phyloP scores from a whole-genome alignment of 2,329 filamentous ascomycete genomes.

The Clathrospora elynae region DNA sequence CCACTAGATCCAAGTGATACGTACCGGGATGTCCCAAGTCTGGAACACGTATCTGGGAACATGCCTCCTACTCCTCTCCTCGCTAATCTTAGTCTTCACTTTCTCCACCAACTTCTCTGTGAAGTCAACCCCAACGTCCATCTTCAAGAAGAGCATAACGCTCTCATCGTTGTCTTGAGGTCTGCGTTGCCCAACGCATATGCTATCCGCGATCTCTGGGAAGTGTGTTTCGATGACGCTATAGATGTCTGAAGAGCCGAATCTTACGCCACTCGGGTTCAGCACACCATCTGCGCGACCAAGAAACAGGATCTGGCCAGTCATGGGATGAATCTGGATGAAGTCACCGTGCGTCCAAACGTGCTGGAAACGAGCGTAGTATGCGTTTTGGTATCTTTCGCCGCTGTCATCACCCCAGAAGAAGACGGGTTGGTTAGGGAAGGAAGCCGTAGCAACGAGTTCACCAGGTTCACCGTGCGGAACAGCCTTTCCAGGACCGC shows the following conservation, averaged over 20 bases:
- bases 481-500: constrained; percentile 57
- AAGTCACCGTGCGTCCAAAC: constrained; percentile 88
- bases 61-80: constrained; percentile 72
- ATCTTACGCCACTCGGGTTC: constrained; percentile 78
- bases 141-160: constrained; percentile 64
- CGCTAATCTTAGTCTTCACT: constrained; percentile 68
- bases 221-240: constrained; percentile 72
- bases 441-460: constrained; percentile 70
- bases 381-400: constrained; percentile 53
- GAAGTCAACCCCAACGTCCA: constrained; percentile 59
- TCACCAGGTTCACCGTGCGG: constrained; percentile 73
- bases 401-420: constrained; percentile 54
- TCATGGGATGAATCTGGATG: constrained; percentile 70
- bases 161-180: constrained; percentile 63
- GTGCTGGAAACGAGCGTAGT: constrained; percentile 56
- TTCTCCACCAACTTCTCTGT: constrained; percentile 56
- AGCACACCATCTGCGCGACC: constrained; percentile 78
- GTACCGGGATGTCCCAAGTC: constrained; percentile 78
- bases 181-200: constrained; percentile 79
- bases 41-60: constrained; percentile 80
- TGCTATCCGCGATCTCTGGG: constrained; percentile 68
- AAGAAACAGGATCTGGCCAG: constrained; percentile 68
- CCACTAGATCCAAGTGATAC: constrained; percentile 44
- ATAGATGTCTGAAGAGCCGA: constrained; percentile 82
- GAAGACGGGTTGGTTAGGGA: constrained; percentile 72